Base-by-base conservation (phyloP, 73 alveolate species). In the Uronychia binucleata region DNA sequence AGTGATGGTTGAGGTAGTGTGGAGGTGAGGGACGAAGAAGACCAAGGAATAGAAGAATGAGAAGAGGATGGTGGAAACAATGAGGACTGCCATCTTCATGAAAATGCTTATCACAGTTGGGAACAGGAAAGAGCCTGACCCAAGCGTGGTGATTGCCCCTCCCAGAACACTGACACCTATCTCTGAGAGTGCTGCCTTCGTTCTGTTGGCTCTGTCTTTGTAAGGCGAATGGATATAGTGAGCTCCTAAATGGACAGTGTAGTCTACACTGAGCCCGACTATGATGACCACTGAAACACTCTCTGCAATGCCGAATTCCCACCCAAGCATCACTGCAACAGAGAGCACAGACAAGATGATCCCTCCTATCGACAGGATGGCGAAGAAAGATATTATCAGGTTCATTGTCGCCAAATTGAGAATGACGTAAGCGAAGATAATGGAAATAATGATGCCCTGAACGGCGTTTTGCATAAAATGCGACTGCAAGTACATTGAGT, bases 71-170 rank as follows among this genome's bases (percentile, higher is more conserved):
- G 93, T 90, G 81, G 77, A 76, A 57, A 75, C 58, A 32, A 90
- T 85, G 77, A 90, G 80, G 28, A 90, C 26, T 1, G 90, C 95
- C 86, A 90, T 77, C 93, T 90, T 90, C 76, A 34, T n/a, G 85
- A 90, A 85, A 59, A 90, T 59, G 31, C 34, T 35, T 57, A 85
- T 58, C 58, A 58, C 67, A 35, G 89, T 35, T 27, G 74, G 27
- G 31, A 85, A 75, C 87, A 90, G 80, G 77, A 86, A 80, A 0
- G 80, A 78, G 14, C 93, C 95, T 14, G 93, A 77, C 30, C 88
- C 86, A 58, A 85, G 28, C 14, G 93, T 90, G 32, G 95, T 90
- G 77, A 90, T 34, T 25, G 92, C 92, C n/a, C 95, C 95, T 57
- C 87, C 82, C 1, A 90, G 58, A 25, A 90, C 83, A 28, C 87